Base-by-base conservation (phyloP, 805 yeast species). In the Wickerhamiella allomyrinae region DNA sequence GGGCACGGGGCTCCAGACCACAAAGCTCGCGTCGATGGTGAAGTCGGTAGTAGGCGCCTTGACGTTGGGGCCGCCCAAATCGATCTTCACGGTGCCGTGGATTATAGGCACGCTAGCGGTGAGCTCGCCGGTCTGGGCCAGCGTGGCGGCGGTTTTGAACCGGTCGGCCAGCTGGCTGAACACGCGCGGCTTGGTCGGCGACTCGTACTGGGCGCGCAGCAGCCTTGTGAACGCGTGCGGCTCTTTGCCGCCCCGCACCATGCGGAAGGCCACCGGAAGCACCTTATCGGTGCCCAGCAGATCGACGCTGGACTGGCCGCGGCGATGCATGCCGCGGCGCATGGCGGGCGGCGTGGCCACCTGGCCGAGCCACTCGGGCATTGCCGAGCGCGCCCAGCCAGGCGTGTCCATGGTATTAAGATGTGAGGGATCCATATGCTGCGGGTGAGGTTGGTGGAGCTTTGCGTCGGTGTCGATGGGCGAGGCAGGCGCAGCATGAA, bases 161-260 rank as follows among this genome's bases (percentile, higher is more conserved):
- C 57, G 50, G 21, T 47, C 48, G 7, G 53, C 43, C 33, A 59
- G 39, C 34, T 43, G 44, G 22, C 49, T 49, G 37, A 53, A 41
- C n/a, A 49, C 48, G 38, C 56, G 48, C 20, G 56, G 53, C 31
- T 49, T 47, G 29, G 52, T 37, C 7, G 64, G 63, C 9, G 63
- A 54, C 41, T 59, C 62, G 39, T 57, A 54, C 43, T 57, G 56
- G 9, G 63, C 58, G 4, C 63, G 54, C 38, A 59, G 51, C 29
- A 61, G 49, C 22, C 58, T 56, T 10, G 61, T 52, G 50, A 52
- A 56, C 24, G 55, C 47, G 41, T 53, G 52, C 27, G 42, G 41
- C 15, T 48, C 41, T 7, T 38, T 46, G 29, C 34, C 47, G 8
- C 42, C 22, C 15, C 54, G 46, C 8, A 41, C 23, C 40, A 50